Percentiles rank a stretch among this genome's conserved stretches.
Conservation (phyloP, 2,329 filamentous ascomycete genomes). For the Colletotrichum lindemuthianum region DNA sequence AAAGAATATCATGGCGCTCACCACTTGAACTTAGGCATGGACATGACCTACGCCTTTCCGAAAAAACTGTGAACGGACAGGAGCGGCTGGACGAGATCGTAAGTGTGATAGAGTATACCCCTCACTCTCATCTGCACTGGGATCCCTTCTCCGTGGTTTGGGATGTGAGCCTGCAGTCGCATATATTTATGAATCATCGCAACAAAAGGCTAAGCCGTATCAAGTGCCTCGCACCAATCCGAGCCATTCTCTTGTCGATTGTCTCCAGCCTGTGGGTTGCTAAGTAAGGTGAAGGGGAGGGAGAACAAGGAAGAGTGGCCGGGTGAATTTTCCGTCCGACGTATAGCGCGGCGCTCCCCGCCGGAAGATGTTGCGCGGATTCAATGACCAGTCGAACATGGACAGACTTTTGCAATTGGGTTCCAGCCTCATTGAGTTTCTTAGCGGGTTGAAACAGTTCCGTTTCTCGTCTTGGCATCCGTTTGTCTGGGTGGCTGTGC, state of each 20-base stretch:
- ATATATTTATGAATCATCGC: neutral
- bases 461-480: conserved; percentile 23
- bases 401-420: too few species aligned
- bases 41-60: conserved; percentile 50
- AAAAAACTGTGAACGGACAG: conserved; percentile 45
- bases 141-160: conserved; percentile 41
- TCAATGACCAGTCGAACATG: too few species aligned
- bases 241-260: neutral
- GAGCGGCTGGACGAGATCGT: conserved; percentile 36
- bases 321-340: neutral
- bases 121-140: conserved; percentile 36
- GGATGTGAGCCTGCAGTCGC: conserved; percentile 26
- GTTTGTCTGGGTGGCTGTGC: neutral
- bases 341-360: neutral
- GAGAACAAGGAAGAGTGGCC: too few species aligned
- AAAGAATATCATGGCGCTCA: neutral
- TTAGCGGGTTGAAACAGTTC: conserved; percentile 24
- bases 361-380: neutral
- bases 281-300: neutral
- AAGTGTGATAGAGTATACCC: conserved; percentile 40
- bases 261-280: neutral
- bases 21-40: conserved; percentile 44
- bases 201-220: neutral
- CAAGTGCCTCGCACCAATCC: neutral
- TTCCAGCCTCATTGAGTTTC: neutral